Percentiles rank a stretch among this genome's conserved stretches.
Conservation (phyloP, 129 eudicot species). For the Arctium minus region DNA sequence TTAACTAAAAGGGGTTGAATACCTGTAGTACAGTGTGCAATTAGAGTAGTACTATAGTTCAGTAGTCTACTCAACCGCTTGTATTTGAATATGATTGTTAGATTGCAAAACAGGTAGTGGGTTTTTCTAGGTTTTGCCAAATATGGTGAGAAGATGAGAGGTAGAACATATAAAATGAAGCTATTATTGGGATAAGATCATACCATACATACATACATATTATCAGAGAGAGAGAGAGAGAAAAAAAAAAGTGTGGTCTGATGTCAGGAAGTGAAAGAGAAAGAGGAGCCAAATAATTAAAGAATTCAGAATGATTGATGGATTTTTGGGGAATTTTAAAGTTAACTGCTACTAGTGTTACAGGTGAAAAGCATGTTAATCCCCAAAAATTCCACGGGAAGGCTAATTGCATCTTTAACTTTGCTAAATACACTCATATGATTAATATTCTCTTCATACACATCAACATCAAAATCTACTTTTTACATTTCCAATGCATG, state of each 20-base stretch:
- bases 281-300: conserved; percentile 10
- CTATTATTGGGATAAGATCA: conserved; percentile 35
- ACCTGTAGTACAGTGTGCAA: conserved; percentile 3
- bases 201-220: neutral
- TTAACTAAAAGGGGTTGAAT: neutral
- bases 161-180: neutral
- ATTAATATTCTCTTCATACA: too few species aligned
- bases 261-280: conserved; percentile 34
- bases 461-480: too few species aligned
- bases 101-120: conserved; percentile 15
- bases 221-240: neutral
- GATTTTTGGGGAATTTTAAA: conserved; percentile 7
- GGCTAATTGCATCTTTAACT: neutral
- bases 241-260: conserved; percentile 6
- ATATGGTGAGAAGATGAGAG: conserved; percentile 28
- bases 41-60: neutral
- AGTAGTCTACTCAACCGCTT: neutral
- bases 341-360: conserved; percentile 10
- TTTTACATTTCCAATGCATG: too few species aligned
- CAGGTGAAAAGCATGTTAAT: conserved; percentile 3
- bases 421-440: too few species aligned
- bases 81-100: conserved; percentile 6
- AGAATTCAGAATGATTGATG: conserved; percentile 16
- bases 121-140: conserved; percentile 26
- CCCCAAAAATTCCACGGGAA: conserved; percentile 24